A percentile compares a stretch with the other conserved stretches of the same genome.
These are phyloP conservation scores for Niebla homalea DNA, from an alignment of 495 filamentous ascomycete species.

Conservation along the genomic window DNA sequence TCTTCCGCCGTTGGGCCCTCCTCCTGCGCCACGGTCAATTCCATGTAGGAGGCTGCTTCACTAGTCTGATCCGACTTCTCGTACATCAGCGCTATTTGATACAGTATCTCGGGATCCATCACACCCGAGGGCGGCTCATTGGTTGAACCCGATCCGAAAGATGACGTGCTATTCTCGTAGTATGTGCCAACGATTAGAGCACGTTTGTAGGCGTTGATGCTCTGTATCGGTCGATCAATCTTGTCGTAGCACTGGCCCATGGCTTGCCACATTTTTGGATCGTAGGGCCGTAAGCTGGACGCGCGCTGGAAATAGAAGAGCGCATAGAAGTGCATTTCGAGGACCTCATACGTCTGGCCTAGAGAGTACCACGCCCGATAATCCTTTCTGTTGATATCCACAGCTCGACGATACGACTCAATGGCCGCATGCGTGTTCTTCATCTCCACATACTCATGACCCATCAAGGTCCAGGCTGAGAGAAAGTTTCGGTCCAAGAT, in stretches of 20 bases:
- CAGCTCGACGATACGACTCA: slow-evolving; percentile 88
- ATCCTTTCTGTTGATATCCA: slow-evolving; percentile 92
- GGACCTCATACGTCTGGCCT: slow-evolving; percentile 91
- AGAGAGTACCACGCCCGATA: slow-evolving; percentile 98
- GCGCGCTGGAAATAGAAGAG: slow-evolving; percentile 97
- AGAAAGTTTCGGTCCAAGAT: slow-evolving; percentile 85
- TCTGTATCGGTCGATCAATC: slow-evolving; percentile 68
- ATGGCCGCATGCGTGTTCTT: slow-evolving; percentile 99
- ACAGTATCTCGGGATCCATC: slow-evolving; percentile 79
- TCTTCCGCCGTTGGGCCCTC: slow-evolving; percentile 31
- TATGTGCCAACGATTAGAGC: slow-evolving; percentile 74
- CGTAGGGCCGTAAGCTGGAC: slow-evolving; percentile 77
- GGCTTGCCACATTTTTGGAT: slow-evolving; percentile 97
- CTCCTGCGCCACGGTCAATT: slow-evolving; percentile 83
- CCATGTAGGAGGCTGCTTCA: slow-evolving; percentile 86
- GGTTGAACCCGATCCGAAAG: slow-evolving; percentile 21
- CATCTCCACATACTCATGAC: slow-evolving; percentile 96
- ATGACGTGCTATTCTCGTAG: slow-evolving; percentile 39
- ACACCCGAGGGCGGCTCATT: slow-evolving; percentile 31
- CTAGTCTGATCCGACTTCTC: slow-evolving; percentile 61
- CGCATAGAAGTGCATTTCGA: slow-evolving; percentile 95
- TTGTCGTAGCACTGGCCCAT: slow-evolving; percentile 83
- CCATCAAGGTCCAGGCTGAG: slow-evolving; percentile 97
- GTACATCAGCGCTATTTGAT: slow-evolving; percentile 82
- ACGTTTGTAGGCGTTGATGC: slow-evolving; percentile 87